Conservation (phyloP, 768 basidiomycete genomes). For the Bullera alba region DNA sequence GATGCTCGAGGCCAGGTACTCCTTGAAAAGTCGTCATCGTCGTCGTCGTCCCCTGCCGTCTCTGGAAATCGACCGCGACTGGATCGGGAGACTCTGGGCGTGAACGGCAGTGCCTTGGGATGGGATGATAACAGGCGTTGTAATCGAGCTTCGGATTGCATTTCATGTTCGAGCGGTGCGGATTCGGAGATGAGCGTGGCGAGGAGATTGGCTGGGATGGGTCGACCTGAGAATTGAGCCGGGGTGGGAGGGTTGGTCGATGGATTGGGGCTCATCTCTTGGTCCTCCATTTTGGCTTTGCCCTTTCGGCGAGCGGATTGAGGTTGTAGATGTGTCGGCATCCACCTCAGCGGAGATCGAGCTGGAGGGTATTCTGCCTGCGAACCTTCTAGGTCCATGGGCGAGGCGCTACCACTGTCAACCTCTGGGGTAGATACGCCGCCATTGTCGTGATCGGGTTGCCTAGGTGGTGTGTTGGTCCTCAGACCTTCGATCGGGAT, state of each 20-base stretch:
- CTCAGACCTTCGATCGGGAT: constrained; percentile 25
- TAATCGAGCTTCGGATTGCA: constrained; percentile 37
- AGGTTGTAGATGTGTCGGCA: constrained; percentile 22
- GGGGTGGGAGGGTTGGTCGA: not conserved
- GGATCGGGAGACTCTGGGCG: constrained; percentile 24
- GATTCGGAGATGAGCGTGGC: constrained; percentile 37
- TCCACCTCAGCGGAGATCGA: constrained; percentile 21
- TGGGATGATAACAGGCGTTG: constrained; percentile 34
- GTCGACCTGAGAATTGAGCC: constrained; percentile 24
- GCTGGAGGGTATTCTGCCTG: constrained; percentile 2
- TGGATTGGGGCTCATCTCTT: not conserved
- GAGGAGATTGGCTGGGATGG: constrained; percentile 30
- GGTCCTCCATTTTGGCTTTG: constrained; percentile 22
- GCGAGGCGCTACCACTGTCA: not conserved
- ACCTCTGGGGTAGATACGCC: too few species aligned
- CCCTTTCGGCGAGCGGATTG: constrained; percentile 24
- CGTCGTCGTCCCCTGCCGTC: constrained; percentile 37
- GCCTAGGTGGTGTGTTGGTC: constrained; percentile 28
- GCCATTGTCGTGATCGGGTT: not conserved
- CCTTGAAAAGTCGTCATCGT: constrained; percentile 21
- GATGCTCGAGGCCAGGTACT: constrained; percentile 13
- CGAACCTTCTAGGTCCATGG: constrained; percentile 1
- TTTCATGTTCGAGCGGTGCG: constrained; percentile 35
- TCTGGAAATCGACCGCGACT: constrained; percentile 37
- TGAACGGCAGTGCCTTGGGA: constrained; percentile 29